These are phyloP conservation scores for Calonectria pauciramosa DNA, from an alignment of 2,329 filamentous ascomycete genomes.

Conservation along the genomic window DNA sequence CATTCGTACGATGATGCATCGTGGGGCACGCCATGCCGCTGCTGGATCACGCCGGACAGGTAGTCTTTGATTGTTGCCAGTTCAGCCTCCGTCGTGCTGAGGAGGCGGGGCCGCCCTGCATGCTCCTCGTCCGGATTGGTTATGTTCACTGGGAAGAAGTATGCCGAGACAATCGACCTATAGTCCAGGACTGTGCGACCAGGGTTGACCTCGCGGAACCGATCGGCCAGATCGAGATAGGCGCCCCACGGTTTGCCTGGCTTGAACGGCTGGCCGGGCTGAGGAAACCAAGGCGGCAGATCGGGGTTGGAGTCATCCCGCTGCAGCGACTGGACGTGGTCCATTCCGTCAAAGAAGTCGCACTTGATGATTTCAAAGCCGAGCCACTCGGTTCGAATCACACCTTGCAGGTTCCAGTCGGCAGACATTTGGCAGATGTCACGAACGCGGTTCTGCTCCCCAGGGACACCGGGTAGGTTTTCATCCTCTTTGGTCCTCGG, in stretches of 20 bases:
- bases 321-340: conserved; percentile 44
- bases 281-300: not conserved
- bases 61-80: conserved; percentile 9
- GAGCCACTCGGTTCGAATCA: conserved; percentile 70
- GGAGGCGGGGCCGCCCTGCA: conserved; percentile 34
- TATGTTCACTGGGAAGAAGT: conserved; percentile 57
- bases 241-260: not conserved
- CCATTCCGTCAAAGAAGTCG: conserved; percentile 61
- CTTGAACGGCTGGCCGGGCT: not conserved
- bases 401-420: conserved; percentile 62
- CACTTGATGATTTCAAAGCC: conserved; percentile 77
- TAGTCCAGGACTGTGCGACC: conserved; percentile 53
- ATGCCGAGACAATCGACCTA: conserved; percentile 58
- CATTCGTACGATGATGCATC: conserved; percentile 60
- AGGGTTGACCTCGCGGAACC: conserved; percentile 52
- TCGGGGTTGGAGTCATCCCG: not conserved
- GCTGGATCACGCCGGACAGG: not conserved
- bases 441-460: not conserved
- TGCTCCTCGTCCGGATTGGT: conserved; percentile 47
- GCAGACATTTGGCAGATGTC: conserved; percentile 11
- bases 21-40: not conserved
- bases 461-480: not conserved
- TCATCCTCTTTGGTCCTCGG: not conserved
- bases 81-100: conserved; percentile 23
- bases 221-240: conserved; percentile 47